These are phyloP conservation scores for Plasmodium inui DNA, from an alignment of 169 alveolate genomes.

Conservation along the genomic window DNA sequence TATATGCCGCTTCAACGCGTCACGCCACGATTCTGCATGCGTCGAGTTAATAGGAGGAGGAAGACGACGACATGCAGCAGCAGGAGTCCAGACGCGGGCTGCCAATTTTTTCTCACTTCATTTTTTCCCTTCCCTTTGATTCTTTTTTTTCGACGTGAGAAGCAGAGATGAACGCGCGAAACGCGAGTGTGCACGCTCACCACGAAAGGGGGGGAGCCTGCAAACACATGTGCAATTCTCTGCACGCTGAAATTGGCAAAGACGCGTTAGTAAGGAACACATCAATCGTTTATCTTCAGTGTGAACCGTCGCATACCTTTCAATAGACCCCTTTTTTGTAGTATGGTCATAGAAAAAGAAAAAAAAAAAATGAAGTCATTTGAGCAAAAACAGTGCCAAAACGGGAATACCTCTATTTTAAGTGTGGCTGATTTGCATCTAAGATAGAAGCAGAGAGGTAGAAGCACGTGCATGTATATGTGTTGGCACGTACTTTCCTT, in stretches of 20 bases:
- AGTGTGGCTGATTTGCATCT: not conserved
- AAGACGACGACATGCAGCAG: too few relatives aligned
- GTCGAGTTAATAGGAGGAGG: not conserved
- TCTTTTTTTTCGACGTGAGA: not conserved
- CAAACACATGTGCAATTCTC: not conserved
- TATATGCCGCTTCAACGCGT: not conserved
- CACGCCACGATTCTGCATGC: not conserved
- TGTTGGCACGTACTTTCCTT: not conserved
- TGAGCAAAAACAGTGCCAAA: not conserved
- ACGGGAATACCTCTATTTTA: not conserved
- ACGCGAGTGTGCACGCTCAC: not conserved
- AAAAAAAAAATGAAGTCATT: not conserved
- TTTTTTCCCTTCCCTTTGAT: not conserved
- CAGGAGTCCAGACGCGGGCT: not conserved
- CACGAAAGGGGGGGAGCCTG: not conserved
- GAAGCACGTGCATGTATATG: not conserved
- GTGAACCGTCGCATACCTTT: not conserved
- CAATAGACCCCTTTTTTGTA: not conserved
- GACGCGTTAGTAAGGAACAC: not conserved
- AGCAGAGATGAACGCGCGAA: not conserved
- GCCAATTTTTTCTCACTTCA: not conserved
- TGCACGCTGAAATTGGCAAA: not conserved
- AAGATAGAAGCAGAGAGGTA: not conserved
- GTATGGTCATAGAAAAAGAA: too few relatives aligned
- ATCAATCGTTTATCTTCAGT: not conserved